Evolutionary conservation across 2,329 filamentous ascomycete species (phyloP).

Genomic region (Trichophyton rubrum): DNA sequence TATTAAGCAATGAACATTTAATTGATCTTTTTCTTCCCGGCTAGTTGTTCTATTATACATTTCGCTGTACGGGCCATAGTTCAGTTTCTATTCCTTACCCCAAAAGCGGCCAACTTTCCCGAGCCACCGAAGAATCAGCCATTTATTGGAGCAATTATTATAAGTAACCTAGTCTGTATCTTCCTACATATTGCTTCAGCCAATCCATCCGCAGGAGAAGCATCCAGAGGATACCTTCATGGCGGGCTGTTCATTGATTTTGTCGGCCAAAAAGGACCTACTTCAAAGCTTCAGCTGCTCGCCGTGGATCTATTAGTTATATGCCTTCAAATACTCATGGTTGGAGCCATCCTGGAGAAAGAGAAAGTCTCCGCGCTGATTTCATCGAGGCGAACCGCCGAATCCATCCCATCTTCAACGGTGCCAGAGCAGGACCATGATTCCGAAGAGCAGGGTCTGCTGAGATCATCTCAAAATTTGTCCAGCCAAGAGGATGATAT

Average conservation of each 20-base stretch:
- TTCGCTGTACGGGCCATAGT: conserved; percentile 43
- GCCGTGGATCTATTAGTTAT: conserved; percentile 43
- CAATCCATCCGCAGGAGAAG: conserved; percentile 41
- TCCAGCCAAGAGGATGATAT: neutral
- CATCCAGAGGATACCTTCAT: conserved; percentile 44
- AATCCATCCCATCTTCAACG: conserved; percentile 11
- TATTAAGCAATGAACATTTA: neutral
- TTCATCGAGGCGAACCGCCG: conserved; percentile 9
- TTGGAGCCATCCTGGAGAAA: conserved; percentile 43
- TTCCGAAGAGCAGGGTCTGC: conserved; percentile 46
- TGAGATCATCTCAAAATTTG: conserved; percentile 25
- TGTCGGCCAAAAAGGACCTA: conserved; percentile 48
- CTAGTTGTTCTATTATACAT: conserved; percentile 46
- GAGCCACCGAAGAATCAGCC: conserved; percentile 40
- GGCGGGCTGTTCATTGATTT: conserved; percentile 54
- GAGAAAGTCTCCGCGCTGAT: conserved; percentile 30
- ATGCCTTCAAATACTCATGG: conserved; percentile 44
- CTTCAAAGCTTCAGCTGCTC: conserved; percentile 41
- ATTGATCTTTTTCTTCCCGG: neutral
- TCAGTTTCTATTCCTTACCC: conserved; percentile 48
- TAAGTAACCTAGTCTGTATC: conserved; percentile 44
- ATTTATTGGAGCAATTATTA: conserved; percentile 42
- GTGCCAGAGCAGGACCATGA: conserved; percentile 41
- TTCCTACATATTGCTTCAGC: conserved; percentile 44
- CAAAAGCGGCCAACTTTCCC: conserved; percentile 42